Evolutionary conservation across 2,329 filamentous ascomycete genomes (phyloP).

Genomic region (Exophiala calicioides): DNA sequence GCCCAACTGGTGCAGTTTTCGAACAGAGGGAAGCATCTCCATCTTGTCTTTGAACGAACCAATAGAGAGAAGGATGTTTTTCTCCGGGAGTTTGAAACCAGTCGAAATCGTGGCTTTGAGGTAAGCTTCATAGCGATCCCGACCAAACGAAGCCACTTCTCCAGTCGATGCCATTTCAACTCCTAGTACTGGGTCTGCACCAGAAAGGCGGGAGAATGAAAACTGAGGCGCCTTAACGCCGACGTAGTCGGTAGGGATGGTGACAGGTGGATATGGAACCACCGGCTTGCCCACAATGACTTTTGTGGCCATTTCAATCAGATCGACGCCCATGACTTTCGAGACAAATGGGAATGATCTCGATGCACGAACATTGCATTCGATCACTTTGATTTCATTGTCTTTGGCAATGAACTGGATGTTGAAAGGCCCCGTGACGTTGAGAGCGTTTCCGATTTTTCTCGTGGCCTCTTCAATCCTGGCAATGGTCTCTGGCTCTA

Average conservation of each 20-base stretch:
- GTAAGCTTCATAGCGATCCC: slow-evolving; percentile 96
- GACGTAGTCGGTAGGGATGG: slow-evolving; percentile 77
- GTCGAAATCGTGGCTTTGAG: slow-evolving; percentile 94
- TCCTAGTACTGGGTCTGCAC: slow-evolving; percentile 91
- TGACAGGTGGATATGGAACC: slow-evolving; percentile 74
- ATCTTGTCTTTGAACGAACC: slow-evolving; percentile 97
- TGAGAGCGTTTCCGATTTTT: slow-evolving; percentile 91
- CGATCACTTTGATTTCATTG: slow-evolving; percentile 99
- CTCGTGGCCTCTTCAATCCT: slow-evolving; percentile 92
- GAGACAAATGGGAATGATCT: slow-evolving; percentile 97
- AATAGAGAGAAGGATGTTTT: slow-evolving; percentile 92
- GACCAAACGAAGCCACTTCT: slow-evolving; percentile 94
- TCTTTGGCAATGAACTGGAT: slow-evolving; percentile 99
- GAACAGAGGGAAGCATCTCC: slow-evolving; percentile 91
- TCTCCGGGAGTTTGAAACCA: slow-evolving; percentile 93
- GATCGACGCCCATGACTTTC: slow-evolving; percentile 95
- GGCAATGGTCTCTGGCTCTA: slow-evolving; percentile 82
- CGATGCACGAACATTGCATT: slow-evolving; percentile 96
- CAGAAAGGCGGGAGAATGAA: slow-evolving; percentile 95
- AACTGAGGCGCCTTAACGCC: slow-evolving; percentile 99
- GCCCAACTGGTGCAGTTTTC: slow-evolving; percentile 84
- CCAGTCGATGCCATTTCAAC: slow-evolving; percentile 99
- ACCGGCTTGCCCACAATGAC: slow-evolving; percentile 88
- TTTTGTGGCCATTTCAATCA: slow-evolving; percentile 98
- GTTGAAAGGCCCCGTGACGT: slow-evolving; percentile 96